A percentile compares a stretch with the other conserved stretches of the same genome.
These are phyloP conservation scores for Podospora anserina DNA, from an alignment of 495 filamentous ascomycete species.

Conservation along the genomic window DNA sequence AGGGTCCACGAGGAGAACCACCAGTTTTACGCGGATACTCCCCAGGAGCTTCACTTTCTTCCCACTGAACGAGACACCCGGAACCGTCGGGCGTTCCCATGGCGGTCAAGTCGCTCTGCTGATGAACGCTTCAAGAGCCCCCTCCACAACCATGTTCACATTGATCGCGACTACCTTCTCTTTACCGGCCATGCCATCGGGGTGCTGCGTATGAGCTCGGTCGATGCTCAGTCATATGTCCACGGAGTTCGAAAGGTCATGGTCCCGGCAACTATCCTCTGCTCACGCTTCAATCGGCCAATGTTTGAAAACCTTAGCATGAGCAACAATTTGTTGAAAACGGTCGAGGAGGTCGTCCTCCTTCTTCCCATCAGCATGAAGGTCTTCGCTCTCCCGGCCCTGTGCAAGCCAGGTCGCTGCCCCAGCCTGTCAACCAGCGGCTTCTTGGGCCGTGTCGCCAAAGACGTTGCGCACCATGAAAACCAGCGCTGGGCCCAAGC, in stretches of 20 bases:
- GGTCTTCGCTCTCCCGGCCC: background rate
- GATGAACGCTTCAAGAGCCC: background rate
- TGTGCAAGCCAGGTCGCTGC: background rate
- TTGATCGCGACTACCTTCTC: conserved; percentile 2
- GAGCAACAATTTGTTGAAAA: background rate
- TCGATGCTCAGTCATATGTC: background rate
- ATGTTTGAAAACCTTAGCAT: background rate
- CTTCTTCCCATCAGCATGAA: background rate
- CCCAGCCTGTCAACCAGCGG: background rate
- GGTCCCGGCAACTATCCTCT: background rate
- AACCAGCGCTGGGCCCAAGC: conserved; percentile 1
- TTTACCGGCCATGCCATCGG: background rate
- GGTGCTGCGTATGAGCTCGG: background rate
- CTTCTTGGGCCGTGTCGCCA: background rate
- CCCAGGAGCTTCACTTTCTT: background rate
- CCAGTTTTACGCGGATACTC: no score
- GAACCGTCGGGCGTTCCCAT: background rate
- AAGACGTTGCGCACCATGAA: background rate
- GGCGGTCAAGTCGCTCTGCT: background rate
- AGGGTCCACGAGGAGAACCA: background rate
- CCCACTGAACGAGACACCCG: background rate
- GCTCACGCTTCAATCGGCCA: background rate
- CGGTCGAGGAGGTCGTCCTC: background rate
- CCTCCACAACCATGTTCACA: conserved; percentile 5
- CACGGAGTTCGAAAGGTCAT: background rate